Evolutionary conservation across 2,329 filamentous ascomycete species (phyloP).

Genomic region (Fusarium pseudonygamai): DNA sequence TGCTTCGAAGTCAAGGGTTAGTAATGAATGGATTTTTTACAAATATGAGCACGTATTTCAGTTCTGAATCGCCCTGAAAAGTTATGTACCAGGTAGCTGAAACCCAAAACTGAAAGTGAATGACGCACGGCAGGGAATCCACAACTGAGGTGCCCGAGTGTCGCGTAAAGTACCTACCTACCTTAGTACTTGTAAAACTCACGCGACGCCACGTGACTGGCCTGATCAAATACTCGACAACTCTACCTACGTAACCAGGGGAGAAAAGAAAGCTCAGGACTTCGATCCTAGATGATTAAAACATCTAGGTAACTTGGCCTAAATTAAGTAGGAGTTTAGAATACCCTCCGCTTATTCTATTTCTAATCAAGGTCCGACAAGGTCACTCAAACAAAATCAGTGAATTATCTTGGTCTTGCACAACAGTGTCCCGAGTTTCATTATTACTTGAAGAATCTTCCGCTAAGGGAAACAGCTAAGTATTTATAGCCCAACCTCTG

Average conservation of each 20-base stretch:
- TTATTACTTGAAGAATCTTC: not conserved
- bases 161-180: conserved; percentile 19
- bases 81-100: not conserved
- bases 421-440: not conserved
- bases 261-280: not conserved
- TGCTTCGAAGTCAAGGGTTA: not conserved
- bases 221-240: not conserved
- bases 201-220: conserved; percentile 28
- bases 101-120: not conserved
- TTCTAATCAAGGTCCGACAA: not conserved
- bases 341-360: not conserved
- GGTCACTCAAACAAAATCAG: not conserved
- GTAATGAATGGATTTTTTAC: not conserved
- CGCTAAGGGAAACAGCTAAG: not conserved
- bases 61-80: not conserved
- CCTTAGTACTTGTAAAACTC: not conserved
- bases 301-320: not conserved
- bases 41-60: not conserved
- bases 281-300: not conserved
- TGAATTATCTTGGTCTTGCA: not conserved
- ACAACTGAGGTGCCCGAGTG: not conserved
- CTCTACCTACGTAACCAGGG: not conserved
- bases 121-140: conserved; percentile 8
- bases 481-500: not conserved
- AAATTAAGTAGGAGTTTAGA: not conserved